These are phyloP conservation scores for Claviceps arundinis DNA, from an alignment of 2,329 filamentous ascomycete genomes.

Conservation along the genomic window DNA sequence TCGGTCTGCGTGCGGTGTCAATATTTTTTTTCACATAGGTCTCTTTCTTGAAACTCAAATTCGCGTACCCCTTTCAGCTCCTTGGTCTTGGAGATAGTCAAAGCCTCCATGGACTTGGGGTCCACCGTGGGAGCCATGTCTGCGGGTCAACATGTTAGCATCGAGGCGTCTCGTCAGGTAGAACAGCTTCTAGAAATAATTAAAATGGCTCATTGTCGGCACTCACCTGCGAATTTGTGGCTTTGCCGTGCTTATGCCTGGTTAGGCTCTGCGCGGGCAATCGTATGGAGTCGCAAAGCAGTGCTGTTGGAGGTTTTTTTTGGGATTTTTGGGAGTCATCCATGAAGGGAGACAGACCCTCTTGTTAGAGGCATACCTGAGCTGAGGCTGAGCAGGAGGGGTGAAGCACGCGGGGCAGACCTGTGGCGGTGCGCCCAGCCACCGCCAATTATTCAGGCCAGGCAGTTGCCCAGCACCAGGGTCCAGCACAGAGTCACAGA, in stretches of 20 bases:
- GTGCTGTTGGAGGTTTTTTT: background rate
- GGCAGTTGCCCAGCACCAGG: background rate
- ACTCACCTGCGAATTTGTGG: constrained; percentile 5
- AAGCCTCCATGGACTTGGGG: constrained; percentile 36
- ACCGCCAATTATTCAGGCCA: background rate
- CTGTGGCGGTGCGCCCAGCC: background rate
- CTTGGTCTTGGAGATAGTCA: constrained; percentile 45
- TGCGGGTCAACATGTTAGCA: background rate
- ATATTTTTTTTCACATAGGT: background rate
- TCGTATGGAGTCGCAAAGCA: constrained; percentile 1
- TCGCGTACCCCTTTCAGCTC: constrained; percentile 43
- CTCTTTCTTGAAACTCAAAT: background rate
- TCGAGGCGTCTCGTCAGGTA: background rate
- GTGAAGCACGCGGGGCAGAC: constrained; percentile 24
- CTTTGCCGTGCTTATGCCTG: constrained; percentile 4
- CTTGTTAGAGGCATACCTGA: background rate
- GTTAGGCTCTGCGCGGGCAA: constrained; percentile 9
- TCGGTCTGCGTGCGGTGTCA: constrained; percentile 46
- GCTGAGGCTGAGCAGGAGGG: constrained; percentile 18
- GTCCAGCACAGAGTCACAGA: too few relatives aligned
- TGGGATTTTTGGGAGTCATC: constrained; percentile 15
- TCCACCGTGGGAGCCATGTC: constrained; percentile 30
- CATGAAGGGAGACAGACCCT: constrained; percentile 1
- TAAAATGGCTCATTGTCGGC: background rate
- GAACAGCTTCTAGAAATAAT: background rate